Evolutionary conservation across 352 stramenopile genomes (phyloP).

Genomic region (Phytophthora europaea): DNA sequence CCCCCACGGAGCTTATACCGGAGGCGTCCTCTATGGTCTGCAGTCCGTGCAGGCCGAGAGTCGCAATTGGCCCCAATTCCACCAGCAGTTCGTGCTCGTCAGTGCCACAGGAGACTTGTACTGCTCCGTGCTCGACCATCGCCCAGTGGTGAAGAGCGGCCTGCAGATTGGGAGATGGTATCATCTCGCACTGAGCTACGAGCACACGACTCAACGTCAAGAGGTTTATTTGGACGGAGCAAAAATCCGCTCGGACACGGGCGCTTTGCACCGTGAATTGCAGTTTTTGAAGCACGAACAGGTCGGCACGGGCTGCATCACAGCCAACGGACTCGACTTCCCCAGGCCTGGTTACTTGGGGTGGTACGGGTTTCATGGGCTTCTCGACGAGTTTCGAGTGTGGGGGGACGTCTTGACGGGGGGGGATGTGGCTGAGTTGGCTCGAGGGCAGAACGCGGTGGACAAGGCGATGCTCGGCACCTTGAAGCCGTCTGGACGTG

Average conservation of each 20-base stretch:
- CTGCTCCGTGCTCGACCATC: conserved; percentile 41
- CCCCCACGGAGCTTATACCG: conserved; percentile 14
- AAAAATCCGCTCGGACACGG: conserved; percentile 6
- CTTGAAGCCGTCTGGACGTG: conserved; percentile 7
- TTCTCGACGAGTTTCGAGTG: conserved; percentile 48
- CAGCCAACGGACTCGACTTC: conserved; percentile 10
- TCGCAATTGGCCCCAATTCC: conserved; percentile 33
- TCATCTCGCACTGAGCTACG: conserved; percentile 47
- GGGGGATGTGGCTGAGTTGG: conserved; percentile 17
- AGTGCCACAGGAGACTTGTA: conserved; percentile 36
- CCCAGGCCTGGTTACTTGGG: conserved; percentile 15
- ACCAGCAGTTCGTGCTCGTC: conserved; percentile 47
- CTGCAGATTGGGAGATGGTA: conserved; percentile 45
- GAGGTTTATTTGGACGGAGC: conserved; percentile 44
- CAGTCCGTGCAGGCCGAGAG: conserved; percentile 30
- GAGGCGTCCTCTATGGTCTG: conserved; percentile 39
- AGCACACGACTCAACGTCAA: conserved; percentile 16
- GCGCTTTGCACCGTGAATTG: conserved; percentile 23
- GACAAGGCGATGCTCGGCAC: conserved; percentile 1
- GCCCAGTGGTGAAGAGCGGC: conserved; percentile 28
- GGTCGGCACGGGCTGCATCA: conserved; percentile 46
- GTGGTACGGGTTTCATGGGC: conserved; percentile 48
- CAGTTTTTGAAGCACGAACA: conserved; percentile 30
- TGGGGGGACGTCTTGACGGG: conserved; percentile 33
- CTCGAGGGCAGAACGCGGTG: neutral